Evolutionary conservation across 345 rosid genomes (phyloP), one percentile per base, ranked within the genome.

Genomic region (Boechera stricta): DNA sequence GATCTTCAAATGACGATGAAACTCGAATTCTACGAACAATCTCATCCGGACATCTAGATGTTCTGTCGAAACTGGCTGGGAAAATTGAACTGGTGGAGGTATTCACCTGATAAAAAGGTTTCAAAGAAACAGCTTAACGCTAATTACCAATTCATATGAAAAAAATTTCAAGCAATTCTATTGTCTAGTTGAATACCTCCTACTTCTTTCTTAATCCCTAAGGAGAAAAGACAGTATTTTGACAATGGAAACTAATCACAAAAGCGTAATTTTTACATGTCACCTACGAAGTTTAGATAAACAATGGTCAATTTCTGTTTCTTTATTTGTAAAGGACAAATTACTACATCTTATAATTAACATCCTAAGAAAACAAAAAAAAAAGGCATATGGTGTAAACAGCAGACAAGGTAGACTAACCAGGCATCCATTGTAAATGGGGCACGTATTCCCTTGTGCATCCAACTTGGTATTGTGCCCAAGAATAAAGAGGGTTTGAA

Each of bases 31-130:
- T 84, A 64, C 97, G 74, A 41, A 94, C 87, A 74, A 88, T 70
- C 82, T 92, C 97, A 86, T 94, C 97, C 0, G 98, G 97, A 69
- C 91, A 85, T 82, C 95, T 88, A 36, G 91, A 87, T 58, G 82
- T 72, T 72, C 86, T 77, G 75, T 88, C 80, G 71, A 92, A 92
- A 79, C 85, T 78, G 54, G 97, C 94, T 8, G 97, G 98, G 41
- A 57, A 36, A 41, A 89, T 61, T 13, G 84, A 77, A 56, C 97
- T 97, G 3, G 86, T 80, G 62, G 87, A 77, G 12, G 89, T 81
- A 84, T 92, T 89, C 59, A 92, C 85, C 98, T 91, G 82, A 82
- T 16, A 47, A 70, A 57, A 74, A 7, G 70, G 33, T 55, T 67
- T n/a, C 60, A 49, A 69, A 31, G 59, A 49, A 64, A 48, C 28